phyloP scores from a whole-genome alignment of 768 basidiomycete genomes.

The Asterophora parasitica region DNA sequence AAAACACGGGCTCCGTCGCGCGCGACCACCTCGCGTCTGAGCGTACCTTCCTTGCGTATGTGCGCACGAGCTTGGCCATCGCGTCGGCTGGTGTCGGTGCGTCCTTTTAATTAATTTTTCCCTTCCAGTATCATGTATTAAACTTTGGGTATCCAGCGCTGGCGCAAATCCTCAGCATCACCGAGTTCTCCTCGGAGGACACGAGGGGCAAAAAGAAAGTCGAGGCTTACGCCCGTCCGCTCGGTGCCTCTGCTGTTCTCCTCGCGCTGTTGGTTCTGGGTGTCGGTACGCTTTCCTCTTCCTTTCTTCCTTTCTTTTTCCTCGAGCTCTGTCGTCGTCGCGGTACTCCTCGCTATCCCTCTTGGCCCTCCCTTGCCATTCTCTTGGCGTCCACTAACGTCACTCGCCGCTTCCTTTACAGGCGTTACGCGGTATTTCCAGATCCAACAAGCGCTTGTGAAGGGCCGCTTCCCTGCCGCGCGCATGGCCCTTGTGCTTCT shows the following conservation, averaged over 20 bases:
- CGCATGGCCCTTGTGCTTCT: constrained; percentile 4
- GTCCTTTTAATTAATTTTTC: constrained; percentile 3
- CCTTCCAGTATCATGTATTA: not conserved
- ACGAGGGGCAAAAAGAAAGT: not conserved
- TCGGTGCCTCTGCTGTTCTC: constrained; percentile 36
- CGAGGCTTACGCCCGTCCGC: constrained; percentile 30
- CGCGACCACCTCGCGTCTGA: constrained; percentile 50
- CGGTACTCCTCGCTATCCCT: no score
- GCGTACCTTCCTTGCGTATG: constrained; percentile 47
- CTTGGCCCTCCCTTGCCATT: no score
- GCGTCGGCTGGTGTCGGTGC: constrained; percentile 38
- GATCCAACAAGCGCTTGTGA: constrained; percentile 11
- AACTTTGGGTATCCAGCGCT: no score
- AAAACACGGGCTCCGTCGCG: constrained; percentile 46
- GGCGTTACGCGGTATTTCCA: constrained; percentile 11
- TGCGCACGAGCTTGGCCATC: constrained; percentile 44
- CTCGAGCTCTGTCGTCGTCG: no score
- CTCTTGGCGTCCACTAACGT: not conserved
- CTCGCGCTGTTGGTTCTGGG: constrained; percentile 31
- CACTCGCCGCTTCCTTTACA: not conserved
- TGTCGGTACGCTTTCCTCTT: constrained; percentile 14
- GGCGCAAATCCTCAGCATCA: constrained; percentile 43
- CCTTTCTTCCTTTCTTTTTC: not conserved
- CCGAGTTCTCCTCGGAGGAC: constrained; percentile 15
- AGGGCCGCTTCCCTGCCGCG: constrained; percentile 13